A percentile compares a stretch with the other conserved stretches of the same genome.
Conservation (phyloP, 306 rosid species). For the Prunus mume region DNA sequence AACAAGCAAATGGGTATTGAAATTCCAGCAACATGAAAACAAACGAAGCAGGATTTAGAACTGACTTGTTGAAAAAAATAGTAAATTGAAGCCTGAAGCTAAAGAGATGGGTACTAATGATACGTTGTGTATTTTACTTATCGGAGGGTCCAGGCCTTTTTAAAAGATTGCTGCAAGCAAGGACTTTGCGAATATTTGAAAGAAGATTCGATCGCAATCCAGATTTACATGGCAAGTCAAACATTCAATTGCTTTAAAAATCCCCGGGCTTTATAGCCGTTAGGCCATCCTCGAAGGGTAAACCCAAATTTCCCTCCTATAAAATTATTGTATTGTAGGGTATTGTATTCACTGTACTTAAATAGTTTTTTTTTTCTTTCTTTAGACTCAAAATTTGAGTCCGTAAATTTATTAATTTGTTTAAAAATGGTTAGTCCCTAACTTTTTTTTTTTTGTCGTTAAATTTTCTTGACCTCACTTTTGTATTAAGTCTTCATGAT, state of each 20-base stretch:
- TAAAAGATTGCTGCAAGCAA: not conserved
- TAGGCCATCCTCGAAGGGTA: too few species aligned
- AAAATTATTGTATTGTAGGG: too few species aligned
- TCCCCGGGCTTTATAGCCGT: not conserved
- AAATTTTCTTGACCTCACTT: too few species aligned
- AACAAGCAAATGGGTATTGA: not conserved
- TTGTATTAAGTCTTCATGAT: too few species aligned
- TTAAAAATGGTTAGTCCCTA: too few species aligned
- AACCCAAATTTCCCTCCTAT: too few species aligned
- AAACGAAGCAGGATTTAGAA: too few species aligned
- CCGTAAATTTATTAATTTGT: too few species aligned
- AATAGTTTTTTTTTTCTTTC: too few species aligned
- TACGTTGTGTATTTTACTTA: not conserved
- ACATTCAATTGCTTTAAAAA: not conserved
- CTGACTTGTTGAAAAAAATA: not conserved
- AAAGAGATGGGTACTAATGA: not conserved
- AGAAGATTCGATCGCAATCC: not conserved
- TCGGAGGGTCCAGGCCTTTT: not conserved
- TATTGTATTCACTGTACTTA: too few species aligned
- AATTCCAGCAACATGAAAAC: not conserved
- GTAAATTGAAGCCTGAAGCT: constrained; percentile 6
- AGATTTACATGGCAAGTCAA: not conserved
- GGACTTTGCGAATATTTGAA: not conserved
- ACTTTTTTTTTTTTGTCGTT: too few species aligned
- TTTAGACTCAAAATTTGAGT: too few species aligned